Evolutionary conservation across 2,329 filamentous ascomycete genomes (phyloP), one percentile per base, ranked within the genome.

Genomic region (Sporothrix pallida): DNA sequence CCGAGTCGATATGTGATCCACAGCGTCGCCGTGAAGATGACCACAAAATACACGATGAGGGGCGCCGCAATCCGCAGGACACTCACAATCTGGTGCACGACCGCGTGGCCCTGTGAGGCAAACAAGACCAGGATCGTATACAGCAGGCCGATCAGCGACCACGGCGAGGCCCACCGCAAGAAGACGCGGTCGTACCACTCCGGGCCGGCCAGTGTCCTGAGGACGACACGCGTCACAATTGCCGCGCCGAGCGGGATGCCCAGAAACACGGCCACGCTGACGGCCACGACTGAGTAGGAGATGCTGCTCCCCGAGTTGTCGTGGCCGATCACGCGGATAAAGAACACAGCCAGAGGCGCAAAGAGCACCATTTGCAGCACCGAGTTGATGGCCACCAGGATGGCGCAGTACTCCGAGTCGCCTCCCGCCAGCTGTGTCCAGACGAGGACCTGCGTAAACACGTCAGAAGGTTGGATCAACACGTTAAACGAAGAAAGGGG

Each of bases 111-210:
- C 79, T 97, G 94, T 0, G 91, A 93, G 0, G 92, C 94, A 80
- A 97, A 97, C 1, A 97, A 86, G 0, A 97, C 90, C 7, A 96
- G 81, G 77, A 97, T 96, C 0, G 94, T 97, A 83, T 95, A 97
- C 0, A 97, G 83, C 5, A 98, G 86, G 0, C 94, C 94, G 76
- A 97, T 88, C 1, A 97, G 86, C 0, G 93, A 95, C 86, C 89
- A 91, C 0, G 94, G 94, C 0, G 89, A 87, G 2, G 89, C 84
- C 79, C 87, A 90, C 48, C 86, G 88, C n/a, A 97, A 80, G 80
- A 97, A 96, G 2, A 87, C 84, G 2, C 84, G 80, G 52, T 93
- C 86, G 79, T 94, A 97, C 85, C 88, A 91, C 0, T 83, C 81
- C 1, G 86, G 81, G 2, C 90, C 88, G 3, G 87, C 80, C 0